Conservation (phyloP, 2,329 filamentous ascomycete genomes). For the Mycogone perniciosa region DNA sequence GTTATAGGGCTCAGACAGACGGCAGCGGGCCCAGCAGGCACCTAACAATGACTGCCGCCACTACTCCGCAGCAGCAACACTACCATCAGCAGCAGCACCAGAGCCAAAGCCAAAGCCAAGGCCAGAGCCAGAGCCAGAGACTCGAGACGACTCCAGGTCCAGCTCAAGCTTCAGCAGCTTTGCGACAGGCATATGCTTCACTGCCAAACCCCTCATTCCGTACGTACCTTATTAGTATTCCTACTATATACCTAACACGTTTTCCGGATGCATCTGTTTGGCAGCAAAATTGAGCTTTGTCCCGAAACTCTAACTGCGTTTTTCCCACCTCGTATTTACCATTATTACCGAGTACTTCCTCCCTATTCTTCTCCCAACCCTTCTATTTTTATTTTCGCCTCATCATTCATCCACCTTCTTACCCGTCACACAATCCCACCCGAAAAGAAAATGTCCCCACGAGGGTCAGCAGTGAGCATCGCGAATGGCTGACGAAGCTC, state of each 20-base stretch:
- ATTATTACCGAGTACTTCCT: background rate
- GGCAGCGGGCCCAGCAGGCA: too few species aligned
- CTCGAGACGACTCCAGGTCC: constrained; percentile 1
- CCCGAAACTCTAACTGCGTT: constrained; percentile 5
- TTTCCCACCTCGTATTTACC: constrained; percentile 20
- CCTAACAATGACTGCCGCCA: too few species aligned
- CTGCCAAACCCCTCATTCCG: constrained; percentile 47
- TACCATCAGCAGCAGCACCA: background rate
- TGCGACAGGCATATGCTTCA: constrained; percentile 21
- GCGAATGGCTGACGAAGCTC: constrained; percentile 25
- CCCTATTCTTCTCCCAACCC: background rate
- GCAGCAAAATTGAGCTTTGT: too few species aligned
- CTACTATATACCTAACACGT: background rate
- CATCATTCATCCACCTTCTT: background rate
- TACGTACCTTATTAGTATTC: constrained; percentile 27
- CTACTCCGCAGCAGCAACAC: background rate
- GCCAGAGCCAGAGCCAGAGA: constrained; percentile 1
- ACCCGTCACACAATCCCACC: too few species aligned
- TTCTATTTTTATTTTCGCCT: background rate
- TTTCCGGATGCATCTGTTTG: background rate
- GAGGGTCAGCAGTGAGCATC: constrained; percentile 8
- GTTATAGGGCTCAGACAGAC: too few species aligned
- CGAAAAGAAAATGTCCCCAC: constrained; percentile 5
- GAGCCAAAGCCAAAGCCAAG: background rate
- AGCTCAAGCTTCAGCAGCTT: background rate